Evolutionary conservation across 139 green algal genomes (phyloP).

Genomic region (Coelastrella sp.): DNA sequence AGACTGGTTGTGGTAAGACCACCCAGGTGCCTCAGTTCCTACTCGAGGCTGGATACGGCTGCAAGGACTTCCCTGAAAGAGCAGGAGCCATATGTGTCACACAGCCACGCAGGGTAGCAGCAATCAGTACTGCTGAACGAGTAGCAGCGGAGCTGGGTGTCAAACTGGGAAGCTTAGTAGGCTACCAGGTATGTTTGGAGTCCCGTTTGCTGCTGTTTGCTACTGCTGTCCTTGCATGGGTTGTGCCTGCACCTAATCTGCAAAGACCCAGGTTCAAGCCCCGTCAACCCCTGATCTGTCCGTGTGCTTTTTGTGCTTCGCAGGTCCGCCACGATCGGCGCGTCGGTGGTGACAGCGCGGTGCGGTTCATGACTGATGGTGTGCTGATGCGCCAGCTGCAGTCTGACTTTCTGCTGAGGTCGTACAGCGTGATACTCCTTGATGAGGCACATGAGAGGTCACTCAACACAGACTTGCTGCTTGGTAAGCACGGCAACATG

Average conservation of each 20-base stretch:
- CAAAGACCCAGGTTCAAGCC: too few relatives aligned
- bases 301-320: neutral
- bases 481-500: too few relatives aligned
- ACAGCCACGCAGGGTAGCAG: conserved; percentile 93
- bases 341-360: conserved; percentile 62
- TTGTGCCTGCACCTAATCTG: too few relatives aligned
- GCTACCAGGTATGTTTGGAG: conserved; percentile 97
- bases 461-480: conserved; percentile 93
- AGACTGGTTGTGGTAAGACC: conserved; percentile 96
- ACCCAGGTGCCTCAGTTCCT: conserved; percentile 97
- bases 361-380: conserved; percentile 98
- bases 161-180: conserved; percentile 79
- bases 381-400: conserved; percentile 92
- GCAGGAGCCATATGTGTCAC: conserved; percentile 76
- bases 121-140: conserved; percentile 80
- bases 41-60: conserved; percentile 93
- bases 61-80: conserved; percentile 73
- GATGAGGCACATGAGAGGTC: conserved; percentile 95
- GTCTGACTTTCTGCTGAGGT: conserved; percentile 53
- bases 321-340: conserved; percentile 89
- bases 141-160: conserved; percentile 87
- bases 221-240: neutral
- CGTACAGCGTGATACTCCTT: conserved; percentile 85
- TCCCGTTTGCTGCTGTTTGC: neutral
- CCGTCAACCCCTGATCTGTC: too few relatives aligned